phyloP scores from a whole-genome alignment of 352 stramenopile genomes.

The Albugo laibachii region DNA sequence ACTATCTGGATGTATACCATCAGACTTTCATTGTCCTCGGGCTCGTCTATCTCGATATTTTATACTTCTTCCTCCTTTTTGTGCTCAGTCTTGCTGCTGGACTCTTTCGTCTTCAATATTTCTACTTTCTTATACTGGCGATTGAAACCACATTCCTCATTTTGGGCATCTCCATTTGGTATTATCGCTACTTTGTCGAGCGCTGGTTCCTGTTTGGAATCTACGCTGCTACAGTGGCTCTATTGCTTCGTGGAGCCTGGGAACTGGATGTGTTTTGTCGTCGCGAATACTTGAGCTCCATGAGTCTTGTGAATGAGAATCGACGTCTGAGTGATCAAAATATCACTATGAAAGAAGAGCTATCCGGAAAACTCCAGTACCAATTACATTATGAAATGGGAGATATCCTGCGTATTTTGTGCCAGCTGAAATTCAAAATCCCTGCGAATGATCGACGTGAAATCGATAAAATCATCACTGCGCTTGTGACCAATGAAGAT shows the following conservation, averaged over 20 bases:
- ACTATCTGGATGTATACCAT: too few species aligned
- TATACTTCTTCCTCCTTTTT: constrained; percentile 28
- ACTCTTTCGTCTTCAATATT: constrained; percentile 31
- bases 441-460: constrained; percentile 19
- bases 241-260: constrained; percentile 19
- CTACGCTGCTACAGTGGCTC: constrained; percentile 15
- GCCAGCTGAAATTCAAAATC: constrained; percentile 18
- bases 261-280: constrained; percentile 24
- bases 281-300: constrained; percentile 27
- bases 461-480: constrained; percentile 48
- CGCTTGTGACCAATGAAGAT: constrained; percentile 39
- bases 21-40: constrained; percentile 11
- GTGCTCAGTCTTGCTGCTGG: constrained; percentile 15
- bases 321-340: constrained; percentile 40
- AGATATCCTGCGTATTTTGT: constrained; percentile 37
- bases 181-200: constrained; percentile 6
- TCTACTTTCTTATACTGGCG: constrained; percentile 20
- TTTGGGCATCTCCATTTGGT: constrained; percentile 11
- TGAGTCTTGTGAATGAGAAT: constrained; percentile 29
- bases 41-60: constrained; percentile 14
- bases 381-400: constrained; percentile 61
- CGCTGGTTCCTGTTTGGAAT: constrained; percentile 13
- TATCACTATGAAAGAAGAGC: constrained; percentile 42
- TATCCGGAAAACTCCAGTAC: constrained; percentile 36
- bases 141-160: constrained; percentile 19